Evolutionary conservation across 2,329 filamentous ascomycete genomes (phyloP).

Genomic region (Aspergillus tamarii): DNA sequence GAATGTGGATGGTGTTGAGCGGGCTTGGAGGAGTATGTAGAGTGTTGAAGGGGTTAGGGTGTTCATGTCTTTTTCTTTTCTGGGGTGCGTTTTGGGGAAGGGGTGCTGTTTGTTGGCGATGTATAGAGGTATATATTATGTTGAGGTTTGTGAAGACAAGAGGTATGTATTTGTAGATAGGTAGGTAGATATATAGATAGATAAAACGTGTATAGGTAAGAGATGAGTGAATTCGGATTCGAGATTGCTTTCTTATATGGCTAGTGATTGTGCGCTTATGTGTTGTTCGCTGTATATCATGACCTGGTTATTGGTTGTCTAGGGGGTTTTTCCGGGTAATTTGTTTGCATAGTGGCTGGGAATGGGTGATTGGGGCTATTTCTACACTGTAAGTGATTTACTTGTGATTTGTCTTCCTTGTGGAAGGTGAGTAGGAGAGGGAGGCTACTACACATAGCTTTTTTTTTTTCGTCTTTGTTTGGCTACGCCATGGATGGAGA

Average conservation of each 20-base stretch:
- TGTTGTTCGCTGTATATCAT: not conserved
- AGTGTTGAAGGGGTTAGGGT: not conserved
- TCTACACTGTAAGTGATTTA: no score
- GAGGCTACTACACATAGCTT: no score
- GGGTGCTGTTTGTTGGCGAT: no score
- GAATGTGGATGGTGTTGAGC: not conserved
- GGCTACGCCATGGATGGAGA: not conserved
- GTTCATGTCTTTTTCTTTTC: not conserved
- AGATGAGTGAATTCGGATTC: not conserved
- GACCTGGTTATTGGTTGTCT: not conserved
- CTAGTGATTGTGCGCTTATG: not conserved
- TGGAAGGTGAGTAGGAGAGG: no score
- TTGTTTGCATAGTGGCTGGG: no score
- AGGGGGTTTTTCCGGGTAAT: not conserved
- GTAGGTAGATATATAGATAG: no score
- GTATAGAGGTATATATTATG: no score
- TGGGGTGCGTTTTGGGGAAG: no score
- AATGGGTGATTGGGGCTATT: no score
- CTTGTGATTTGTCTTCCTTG: no score
- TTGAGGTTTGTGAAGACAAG: no score
- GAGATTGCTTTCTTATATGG: not conserved
- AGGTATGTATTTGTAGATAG: no score
- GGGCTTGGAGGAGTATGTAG: not conserved
- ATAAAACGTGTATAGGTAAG: not conserved
- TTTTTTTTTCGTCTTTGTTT: not conserved